Conservation (phyloP, 345 rosid genomes). For the Euphorbia pulcherrima region DNA sequence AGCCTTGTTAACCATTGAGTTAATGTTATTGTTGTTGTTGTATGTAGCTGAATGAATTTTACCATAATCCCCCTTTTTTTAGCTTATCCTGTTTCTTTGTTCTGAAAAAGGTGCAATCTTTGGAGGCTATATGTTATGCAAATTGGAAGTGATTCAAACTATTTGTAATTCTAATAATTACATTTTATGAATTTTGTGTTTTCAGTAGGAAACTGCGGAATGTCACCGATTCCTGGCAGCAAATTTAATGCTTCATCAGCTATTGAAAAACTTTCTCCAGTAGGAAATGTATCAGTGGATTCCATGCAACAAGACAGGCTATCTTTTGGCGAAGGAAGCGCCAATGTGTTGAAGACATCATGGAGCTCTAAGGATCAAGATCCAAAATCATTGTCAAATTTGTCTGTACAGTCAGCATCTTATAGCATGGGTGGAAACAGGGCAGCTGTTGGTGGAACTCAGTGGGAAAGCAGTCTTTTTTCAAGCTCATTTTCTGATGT, state of each 20-base stretch:
- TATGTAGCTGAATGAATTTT: background rate
- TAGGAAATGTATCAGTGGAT: slow-evolving; percentile 19
- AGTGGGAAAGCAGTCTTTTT: slow-evolving; percentile 87
- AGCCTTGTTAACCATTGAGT: too few species aligned
- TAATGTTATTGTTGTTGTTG: too few species aligned
- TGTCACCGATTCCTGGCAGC: slow-evolving; percentile 20
- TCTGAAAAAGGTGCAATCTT: background rate
- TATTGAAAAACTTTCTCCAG: slow-evolving; percentile 25
- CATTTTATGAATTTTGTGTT: slow-evolving; percentile 11
- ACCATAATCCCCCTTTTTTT: slow-evolving; percentile 2
- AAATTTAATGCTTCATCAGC: slow-evolving; percentile 37
- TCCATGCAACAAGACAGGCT: slow-evolving; percentile 28
- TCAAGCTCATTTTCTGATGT: slow-evolving; percentile 94
- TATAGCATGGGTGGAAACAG: slow-evolving; percentile 28
- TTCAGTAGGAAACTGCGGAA: slow-evolving; percentile 27
- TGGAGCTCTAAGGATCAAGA: slow-evolving; percentile 36
- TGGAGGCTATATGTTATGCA: background rate
- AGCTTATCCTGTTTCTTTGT: background rate
- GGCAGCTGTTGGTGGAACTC: slow-evolving; percentile 30
- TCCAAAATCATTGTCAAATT: slow-evolving; percentile 45
- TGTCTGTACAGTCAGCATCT: slow-evolving; percentile 33
- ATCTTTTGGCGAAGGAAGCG: slow-evolving; percentile 30
- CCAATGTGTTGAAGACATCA: slow-evolving; percentile 31
- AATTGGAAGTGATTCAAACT: background rate
- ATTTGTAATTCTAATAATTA: background rate